Base-by-base conservation (phyloP, 495 filamentous ascomycete species). In the Gamarada debralockiae region DNA sequence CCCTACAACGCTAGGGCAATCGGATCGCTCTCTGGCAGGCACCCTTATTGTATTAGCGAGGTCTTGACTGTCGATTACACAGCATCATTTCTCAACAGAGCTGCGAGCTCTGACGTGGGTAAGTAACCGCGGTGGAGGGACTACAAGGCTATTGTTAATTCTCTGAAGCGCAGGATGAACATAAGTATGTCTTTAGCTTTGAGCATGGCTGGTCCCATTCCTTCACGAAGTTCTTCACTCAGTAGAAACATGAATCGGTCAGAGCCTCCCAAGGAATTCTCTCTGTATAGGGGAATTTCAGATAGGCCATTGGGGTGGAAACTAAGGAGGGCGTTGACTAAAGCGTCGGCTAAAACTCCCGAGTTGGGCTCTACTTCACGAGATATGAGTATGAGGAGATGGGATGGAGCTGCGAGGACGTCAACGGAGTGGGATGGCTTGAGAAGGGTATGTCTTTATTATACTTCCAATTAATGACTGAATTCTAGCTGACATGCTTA, bases 401-500 rank as follows among this genome's bases (percentile, higher is more conserved):
- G 80, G 77, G 77, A 82, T 57, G 82, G 81, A n/a, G 63, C 63
- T 15, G 71, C 68, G 14, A 74, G 69, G 55, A 69, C 65, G 13
- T 73, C 70, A 22, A 58, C 61, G 14, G 60, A 67, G 22, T 84
- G 80, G 80, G 76, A 84, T 59, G 70, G 67, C 23, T 57, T 83
- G 18, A 65, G 71, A 60, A 74, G 67, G 58, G 80, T 82, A 65
- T 57, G 73, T 61, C 15, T 5, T 21, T 7, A 24, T 27, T 8
- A 15, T 13, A 15, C 17, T 37, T 46, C n/a, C 38, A 33, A 21
- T 25, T 24, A 0, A 31, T 20, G 33, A 18, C 5, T 27, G 1
- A 29, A 34, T 10, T 10, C 47, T 52, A 7, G 34, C 23, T 54
- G 24, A 58, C 50, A 18, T 15, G 21, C 9, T 1, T 20, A 24